phyloP scores from a whole-genome alignment of 1,284 basidiomycete species.

The Ceratobasidium sp. region DNA sequence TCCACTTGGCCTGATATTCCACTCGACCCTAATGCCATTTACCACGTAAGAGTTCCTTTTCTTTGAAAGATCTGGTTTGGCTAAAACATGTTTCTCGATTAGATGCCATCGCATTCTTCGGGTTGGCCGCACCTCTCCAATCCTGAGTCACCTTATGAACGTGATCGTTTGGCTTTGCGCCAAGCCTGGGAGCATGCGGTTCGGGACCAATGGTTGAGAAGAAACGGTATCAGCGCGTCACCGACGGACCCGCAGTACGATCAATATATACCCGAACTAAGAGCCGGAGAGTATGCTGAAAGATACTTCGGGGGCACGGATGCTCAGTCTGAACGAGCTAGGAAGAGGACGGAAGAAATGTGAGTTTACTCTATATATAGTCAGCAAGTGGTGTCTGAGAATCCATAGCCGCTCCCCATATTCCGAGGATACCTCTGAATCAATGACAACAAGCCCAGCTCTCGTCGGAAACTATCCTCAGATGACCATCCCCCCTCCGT shows the following conservation, averaged over 20 bases:
- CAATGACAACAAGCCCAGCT: not conserved
- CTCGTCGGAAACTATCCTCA: not conserved
- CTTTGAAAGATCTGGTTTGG: not conserved
- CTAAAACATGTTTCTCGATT: not conserved
- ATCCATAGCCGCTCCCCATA: not conserved
- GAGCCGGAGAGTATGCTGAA: constrained; percentile 39
- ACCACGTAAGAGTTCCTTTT: constrained; percentile 30
- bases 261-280: constrained; percentile 43
- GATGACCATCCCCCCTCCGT: not conserved
- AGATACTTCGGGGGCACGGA: constrained; percentile 39
- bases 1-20: constrained; percentile 36
- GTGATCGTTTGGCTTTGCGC: constrained; percentile 34
- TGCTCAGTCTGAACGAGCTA: not conserved
- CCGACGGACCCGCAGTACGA: constrained; percentile 39
- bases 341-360: not conserved
- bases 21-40: constrained; percentile 42
- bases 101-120: constrained; percentile 38
- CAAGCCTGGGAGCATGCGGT: constrained; percentile 40
- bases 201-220: constrained; percentile 36
- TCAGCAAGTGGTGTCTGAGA: not conserved
- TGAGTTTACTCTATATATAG: not conserved
- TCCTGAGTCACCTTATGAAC: constrained; percentile 41
- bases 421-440: not conserved
- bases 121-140: constrained; percentile 27
- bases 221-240: constrained; percentile 37